Conservation (phyloP, 768 basidiomycete genomes). For the Chalciporus chontae region DNA sequence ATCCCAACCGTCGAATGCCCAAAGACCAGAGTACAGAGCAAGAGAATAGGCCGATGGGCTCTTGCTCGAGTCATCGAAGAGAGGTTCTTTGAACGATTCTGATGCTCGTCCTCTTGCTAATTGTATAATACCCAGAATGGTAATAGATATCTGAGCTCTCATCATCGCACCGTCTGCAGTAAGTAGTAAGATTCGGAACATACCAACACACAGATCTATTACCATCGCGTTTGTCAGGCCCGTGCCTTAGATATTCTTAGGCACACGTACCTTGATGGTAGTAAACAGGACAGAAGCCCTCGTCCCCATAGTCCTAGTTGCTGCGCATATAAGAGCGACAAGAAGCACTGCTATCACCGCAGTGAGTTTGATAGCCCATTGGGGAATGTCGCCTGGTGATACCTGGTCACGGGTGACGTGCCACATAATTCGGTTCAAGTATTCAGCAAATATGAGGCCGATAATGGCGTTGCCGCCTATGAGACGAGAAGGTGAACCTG, state of each 20-base stretch:
- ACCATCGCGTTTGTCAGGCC: not conserved
- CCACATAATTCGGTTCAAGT: constrained; percentile 86
- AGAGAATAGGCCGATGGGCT: constrained; percentile 86
- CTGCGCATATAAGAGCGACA: constrained; percentile 76
- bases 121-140: constrained; percentile 75
- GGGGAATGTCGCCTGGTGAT: constrained; percentile 76
- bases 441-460: constrained; percentile 87
- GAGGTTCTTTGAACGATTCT: constrained; percentile 57
- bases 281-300: constrained; percentile 87
- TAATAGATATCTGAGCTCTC: constrained; percentile 56
- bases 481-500: constrained; percentile 3
- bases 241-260: constrained; percentile 1
- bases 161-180: not conserved
- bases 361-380: constrained; percentile 89
- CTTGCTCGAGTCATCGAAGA: constrained; percentile 69
- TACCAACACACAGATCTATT: constrained; percentile 64
- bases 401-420: constrained; percentile 66
- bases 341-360: constrained; percentile 68
- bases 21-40: constrained; percentile 92
- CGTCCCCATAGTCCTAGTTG: constrained; percentile 73
- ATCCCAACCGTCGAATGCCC: constrained; percentile 98
- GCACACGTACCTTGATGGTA: constrained; percentile 62
- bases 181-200: constrained; percentile 21
- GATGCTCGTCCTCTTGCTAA: constrained; percentile 69
- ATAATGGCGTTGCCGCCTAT: constrained; percentile 79